These are phyloP conservation scores for Sugiyamaella chiloensis DNA, from an alignment of 805 yeast genomes.

Conservation along the genomic window DNA sequence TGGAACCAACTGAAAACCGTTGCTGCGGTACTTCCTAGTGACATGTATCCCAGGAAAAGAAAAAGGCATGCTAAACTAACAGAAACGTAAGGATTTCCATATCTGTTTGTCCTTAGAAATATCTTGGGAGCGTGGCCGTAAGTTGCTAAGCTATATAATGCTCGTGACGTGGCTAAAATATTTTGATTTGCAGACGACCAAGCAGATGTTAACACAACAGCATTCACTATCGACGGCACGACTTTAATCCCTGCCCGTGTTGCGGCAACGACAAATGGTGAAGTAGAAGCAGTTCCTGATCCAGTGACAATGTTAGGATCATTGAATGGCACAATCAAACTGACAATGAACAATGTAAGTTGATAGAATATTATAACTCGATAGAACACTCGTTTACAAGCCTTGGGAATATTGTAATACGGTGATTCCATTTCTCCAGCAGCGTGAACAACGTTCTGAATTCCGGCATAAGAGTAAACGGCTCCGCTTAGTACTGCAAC, in stretches of 20 bases:
- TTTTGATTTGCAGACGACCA: conserved; percentile 81
- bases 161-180: conserved; percentile 73
- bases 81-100: conserved; percentile 69
- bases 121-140: conserved; percentile 72
- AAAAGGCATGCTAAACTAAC: conserved; percentile 50
- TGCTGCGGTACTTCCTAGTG: conserved; percentile 53
- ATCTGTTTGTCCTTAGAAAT: conserved; percentile 59
- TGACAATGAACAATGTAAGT: conserved; percentile 57
- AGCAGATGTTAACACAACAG: conserved; percentile 70
- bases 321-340: conserved; percentile 62
- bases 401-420: conserved; percentile 64
- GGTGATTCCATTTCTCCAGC: conserved; percentile 74
- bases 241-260: conserved; percentile 60
- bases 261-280: conserved; percentile 84
- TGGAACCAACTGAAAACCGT: conserved; percentile 52
- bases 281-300: conserved; percentile 60
- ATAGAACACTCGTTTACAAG: conserved; percentile 65
- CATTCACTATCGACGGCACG: conserved; percentile 73
- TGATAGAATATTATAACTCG: conserved; percentile 65
- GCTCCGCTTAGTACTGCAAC: conserved; percentile 62
- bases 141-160: conserved; percentile 65
- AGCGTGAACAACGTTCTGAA: conserved; percentile 67
- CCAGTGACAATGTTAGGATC: conserved; percentile 50
- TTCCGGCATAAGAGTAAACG: conserved; percentile 68
- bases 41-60: conserved; percentile 69